Evolutionary conservation across 352 stramenopile species (phyloP).

Genomic region (Pythium brachiatum): DNA sequence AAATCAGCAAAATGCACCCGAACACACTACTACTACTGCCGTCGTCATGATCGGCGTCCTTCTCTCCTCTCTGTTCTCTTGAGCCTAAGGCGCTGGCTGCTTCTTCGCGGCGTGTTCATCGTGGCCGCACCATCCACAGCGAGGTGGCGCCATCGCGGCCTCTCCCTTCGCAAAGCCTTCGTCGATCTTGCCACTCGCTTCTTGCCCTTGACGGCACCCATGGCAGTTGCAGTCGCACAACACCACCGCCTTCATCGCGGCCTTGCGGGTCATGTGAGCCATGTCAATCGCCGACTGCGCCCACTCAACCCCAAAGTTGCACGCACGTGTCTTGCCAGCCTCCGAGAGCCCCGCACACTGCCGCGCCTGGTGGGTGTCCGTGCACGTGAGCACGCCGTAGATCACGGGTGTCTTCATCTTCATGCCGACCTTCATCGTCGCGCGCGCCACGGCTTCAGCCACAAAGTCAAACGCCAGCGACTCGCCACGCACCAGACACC

Average conservation of each 20-base stretch:
- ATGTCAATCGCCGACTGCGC: conserved; percentile 31
- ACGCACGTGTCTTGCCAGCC: conserved; percentile 15
- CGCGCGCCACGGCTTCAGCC: conserved; percentile 28
- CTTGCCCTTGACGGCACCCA: not conserved
- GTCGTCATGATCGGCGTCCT: not conserved
- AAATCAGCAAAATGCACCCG: too few species aligned
- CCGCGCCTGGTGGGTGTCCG: conserved; percentile 18
- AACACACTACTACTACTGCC: too few species aligned
- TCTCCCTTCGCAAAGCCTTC: conserved; percentile 8
- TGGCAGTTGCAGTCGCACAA: conserved; percentile 24
- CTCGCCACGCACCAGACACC: conserved; percentile 23
- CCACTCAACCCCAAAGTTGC: conserved; percentile 33
- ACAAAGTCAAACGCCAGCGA: conserved; percentile 31
- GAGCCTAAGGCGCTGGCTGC: not conserved
- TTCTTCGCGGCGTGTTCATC: not conserved
- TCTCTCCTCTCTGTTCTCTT: not conserved
- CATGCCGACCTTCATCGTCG: conserved; percentile 30
- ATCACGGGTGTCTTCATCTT: conserved; percentile 30
- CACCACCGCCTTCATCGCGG: conserved; percentile 18
- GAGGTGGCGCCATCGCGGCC: not conserved
- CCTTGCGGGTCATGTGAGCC: conserved; percentile 25
- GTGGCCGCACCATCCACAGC: conserved; percentile 21
- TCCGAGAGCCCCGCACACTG: conserved; percentile 22
- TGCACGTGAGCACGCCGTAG: conserved; percentile 30
- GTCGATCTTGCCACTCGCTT: conserved; percentile 10